Base-by-base conservation (phyloP, 176 grass and related monocot genomes). In the Urochloa ruziziensis region DNA sequence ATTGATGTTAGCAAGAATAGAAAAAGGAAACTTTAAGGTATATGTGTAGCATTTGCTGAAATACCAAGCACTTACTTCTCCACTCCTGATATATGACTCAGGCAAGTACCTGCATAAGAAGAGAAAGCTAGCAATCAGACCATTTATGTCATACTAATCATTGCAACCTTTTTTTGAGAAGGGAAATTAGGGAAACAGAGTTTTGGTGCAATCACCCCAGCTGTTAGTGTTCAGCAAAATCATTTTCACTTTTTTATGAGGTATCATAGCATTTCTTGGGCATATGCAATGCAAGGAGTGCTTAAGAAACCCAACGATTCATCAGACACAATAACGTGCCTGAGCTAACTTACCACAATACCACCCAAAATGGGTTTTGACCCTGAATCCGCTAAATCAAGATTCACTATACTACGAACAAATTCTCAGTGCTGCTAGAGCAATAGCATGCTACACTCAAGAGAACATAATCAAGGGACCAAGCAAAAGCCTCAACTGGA, bases 21-120 rank as follows among this genome's bases (percentile, higher is more conserved):
- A 13, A 5, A 51, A 48, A 82, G n/a, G 4, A 78, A 30, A 62
- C 17, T 14, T 49, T 12, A 75, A 67, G 16, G 3, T 51, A 46
- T 52, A 40, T 62, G 32, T 40, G 14, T 42, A 68, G 52, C 42
- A 70, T 5, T 62, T 82, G 10, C 57, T 67, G 49, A 47, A 77
- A 44, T 14, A 42, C 29, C 53, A 63, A 28, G 10, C 21, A 71
- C 42, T 76, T 82, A 77, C 86, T 61, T 88, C 79, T 13, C 62
- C 73, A 33, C 73, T 70, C 73, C 80, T 62, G 43, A 77, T 62
- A 70, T 52, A 47, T 77, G 56, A 83, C 61, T 88, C 73, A 83
- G 16, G 24, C 32, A 83, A 34, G 54, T 78, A 88, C 33, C 79
- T 88, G 73, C 36, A 68, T 70, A 70, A 86, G 3, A 39, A 86